Conservation (phyloP, 2,329 filamentous ascomycete genomes). For the Calonectria pseudoreteaudii region DNA sequence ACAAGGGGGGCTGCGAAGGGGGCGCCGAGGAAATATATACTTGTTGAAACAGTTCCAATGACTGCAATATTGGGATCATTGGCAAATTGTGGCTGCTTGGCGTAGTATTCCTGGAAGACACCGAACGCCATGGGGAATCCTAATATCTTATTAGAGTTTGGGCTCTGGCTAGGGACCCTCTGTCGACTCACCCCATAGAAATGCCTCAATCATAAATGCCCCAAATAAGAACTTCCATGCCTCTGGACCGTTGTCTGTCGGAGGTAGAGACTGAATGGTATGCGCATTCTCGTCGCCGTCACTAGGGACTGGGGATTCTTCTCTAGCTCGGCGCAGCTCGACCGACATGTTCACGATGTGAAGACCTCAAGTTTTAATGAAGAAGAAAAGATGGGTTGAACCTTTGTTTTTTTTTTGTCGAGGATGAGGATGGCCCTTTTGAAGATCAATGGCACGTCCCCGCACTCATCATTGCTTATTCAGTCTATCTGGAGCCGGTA, state of each 20-base stretch:
- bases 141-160: neutral
- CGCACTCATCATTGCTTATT: neutral
- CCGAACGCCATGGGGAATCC: constrained; percentile 32
- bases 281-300: neutral
- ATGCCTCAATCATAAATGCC: constrained; percentile 37
- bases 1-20: constrained; percentile 27
- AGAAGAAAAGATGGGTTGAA: neutral
- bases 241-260: constrained; percentile 30
- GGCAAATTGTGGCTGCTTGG: constrained; percentile 27
- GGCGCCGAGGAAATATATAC: constrained; percentile 32
- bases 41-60: constrained; percentile 28
- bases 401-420: no score
- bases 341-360: neutral
- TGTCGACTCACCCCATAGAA: constrained; percentile 37
- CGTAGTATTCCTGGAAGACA: constrained; percentile 35
- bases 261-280: constrained; percentile 31
- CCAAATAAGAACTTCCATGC: constrained; percentile 40
- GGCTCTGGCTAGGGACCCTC: neutral
- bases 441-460: neutral
- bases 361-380: neutral
- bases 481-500: neutral
- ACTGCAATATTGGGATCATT: constrained; percentile 23
- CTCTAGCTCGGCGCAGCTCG: neutral
- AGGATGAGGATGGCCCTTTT: neutral
- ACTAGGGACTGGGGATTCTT: neutral